phyloP scores from a whole-genome alignment of 129 eudicot genomes.

The sunflower (Helianthus annuus) region DNA sequence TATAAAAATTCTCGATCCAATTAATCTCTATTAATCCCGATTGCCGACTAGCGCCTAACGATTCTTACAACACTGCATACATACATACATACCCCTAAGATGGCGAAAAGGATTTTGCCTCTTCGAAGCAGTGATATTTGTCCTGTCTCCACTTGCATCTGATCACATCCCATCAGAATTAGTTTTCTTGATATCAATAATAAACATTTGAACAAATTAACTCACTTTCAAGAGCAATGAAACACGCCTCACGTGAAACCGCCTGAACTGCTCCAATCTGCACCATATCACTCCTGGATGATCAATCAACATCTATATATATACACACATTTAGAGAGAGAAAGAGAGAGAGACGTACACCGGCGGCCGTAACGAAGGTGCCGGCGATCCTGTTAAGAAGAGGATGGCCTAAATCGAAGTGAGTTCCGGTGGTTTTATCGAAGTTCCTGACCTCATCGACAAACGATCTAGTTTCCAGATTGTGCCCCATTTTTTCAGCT shows the following conservation, averaged over 20 bases:
- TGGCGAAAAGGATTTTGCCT: conserved; percentile 43
- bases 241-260: conserved; percentile 77
- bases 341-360: conserved; percentile 41
- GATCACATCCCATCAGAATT: conserved; percentile 9
- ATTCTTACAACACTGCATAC: too few relatives aligned
- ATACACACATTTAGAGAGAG: not conserved
- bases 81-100: conserved; percentile 49
- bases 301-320: too few relatives aligned
- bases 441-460: conserved; percentile 60
- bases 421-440: conserved; percentile 38
- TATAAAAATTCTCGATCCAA: too few relatives aligned
- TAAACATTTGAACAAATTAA: not conserved
- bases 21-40: too few relatives aligned
- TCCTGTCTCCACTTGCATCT: conserved; percentile 58
- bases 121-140: conserved; percentile 27
- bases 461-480: conserved; percentile 59
- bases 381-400: conserved; percentile 77
- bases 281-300: not conserved
- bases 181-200: not conserved
- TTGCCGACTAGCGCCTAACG: too few relatives aligned
- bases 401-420: conserved; percentile 81
- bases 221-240: conserved; percentile 68
- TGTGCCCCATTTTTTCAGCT: conserved; percentile 34
- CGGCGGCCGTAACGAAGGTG: conserved; percentile 80
- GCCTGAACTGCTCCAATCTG: conserved; percentile 93